These are phyloP conservation scores for Penicillium waksmanii DNA, from an alignment of 495 filamentous ascomycete genomes.

Conservation along the genomic window DNA sequence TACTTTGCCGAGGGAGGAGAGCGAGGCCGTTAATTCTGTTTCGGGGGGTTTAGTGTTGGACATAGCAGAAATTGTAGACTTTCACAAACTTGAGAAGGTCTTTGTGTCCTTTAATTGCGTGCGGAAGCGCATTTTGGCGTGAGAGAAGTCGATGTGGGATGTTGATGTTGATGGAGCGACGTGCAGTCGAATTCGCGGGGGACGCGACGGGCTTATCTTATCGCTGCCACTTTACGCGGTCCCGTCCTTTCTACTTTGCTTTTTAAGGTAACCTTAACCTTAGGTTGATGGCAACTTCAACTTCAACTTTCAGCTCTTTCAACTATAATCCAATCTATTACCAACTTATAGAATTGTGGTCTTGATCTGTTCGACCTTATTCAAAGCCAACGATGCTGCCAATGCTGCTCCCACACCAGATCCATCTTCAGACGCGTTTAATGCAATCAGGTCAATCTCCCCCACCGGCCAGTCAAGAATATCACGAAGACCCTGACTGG, in stretches of 20 bases:
- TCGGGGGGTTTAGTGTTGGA: conserved; percentile 2
- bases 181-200: background rate
- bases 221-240: conserved; percentile 4
- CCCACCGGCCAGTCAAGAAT: conserved; percentile 35
- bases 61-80: background rate
- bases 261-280: too few relatives aligned
- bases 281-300: too few relatives aligned
- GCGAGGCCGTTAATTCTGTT: conserved; percentile 79
- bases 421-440: conserved; percentile 37
- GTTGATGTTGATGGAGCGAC: conserved; percentile 9
- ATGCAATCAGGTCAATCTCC: conserved; percentile 26
- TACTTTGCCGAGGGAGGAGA: conserved; percentile 85
- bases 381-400: conserved; percentile 29
- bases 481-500: conserved; percentile 71
- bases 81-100: conserved; percentile 77
- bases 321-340: background rate
- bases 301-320: too few relatives aligned
- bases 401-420: conserved; percentile 39
- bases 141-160: conserved; percentile 16
- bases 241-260: too few relatives aligned
- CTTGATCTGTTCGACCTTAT: conserved; percentile 7
- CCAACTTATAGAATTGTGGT: background rate
- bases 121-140: conserved; percentile 72
- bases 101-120: conserved; percentile 77
- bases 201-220: conserved; percentile 2